Percentiles rank a stretch among this genome's conserved stretches.
Evolutionary conservation across 768 basidiomycete species (phyloP).

Genomic region (Trametes cingulata): DNA sequence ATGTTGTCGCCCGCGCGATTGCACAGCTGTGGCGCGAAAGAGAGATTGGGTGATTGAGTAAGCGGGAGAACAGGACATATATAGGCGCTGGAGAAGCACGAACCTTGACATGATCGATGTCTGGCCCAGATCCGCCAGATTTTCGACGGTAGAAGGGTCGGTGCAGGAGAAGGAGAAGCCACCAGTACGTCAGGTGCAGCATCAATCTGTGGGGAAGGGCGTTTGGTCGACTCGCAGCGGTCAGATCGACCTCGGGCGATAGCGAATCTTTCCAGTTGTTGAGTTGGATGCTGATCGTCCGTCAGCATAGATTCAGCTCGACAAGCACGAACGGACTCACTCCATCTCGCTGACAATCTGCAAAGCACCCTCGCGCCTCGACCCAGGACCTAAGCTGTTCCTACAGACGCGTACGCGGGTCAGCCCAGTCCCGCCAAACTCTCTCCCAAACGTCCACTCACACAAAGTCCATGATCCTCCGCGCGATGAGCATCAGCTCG

Average conservation of each 20-base stretch:
- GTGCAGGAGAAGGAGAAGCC: constrained; percentile 61
- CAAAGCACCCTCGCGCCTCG: constrained; percentile 43
- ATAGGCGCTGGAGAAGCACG: constrained; percentile 1
- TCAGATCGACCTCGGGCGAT: constrained; percentile 50
- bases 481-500: constrained; percentile 48
- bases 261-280: constrained; percentile 41
- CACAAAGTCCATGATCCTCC: constrained; percentile 58
- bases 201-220: constrained; percentile 56
- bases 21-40: constrained; percentile 48
- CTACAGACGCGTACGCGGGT: constrained; percentile 27
- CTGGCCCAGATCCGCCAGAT: constrained; percentile 37
- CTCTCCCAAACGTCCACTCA: constrained; percentile 30
- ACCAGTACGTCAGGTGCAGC: constrained; percentile 59
- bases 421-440: not conserved
- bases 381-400: constrained; percentile 45
- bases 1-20: constrained; percentile 56
- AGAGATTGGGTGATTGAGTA: too few species aligned
- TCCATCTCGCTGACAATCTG: constrained; percentile 55
- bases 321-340: constrained; percentile 33
- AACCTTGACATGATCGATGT: constrained; percentile 57
- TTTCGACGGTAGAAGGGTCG: constrained; percentile 45
- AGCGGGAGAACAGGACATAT: not conserved
- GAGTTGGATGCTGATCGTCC: constrained; percentile 24
- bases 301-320: not conserved
- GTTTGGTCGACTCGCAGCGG: constrained; percentile 45